Conservation (phyloP, 129 eudicot species). For the Scalesia atractyloides region DNA sequence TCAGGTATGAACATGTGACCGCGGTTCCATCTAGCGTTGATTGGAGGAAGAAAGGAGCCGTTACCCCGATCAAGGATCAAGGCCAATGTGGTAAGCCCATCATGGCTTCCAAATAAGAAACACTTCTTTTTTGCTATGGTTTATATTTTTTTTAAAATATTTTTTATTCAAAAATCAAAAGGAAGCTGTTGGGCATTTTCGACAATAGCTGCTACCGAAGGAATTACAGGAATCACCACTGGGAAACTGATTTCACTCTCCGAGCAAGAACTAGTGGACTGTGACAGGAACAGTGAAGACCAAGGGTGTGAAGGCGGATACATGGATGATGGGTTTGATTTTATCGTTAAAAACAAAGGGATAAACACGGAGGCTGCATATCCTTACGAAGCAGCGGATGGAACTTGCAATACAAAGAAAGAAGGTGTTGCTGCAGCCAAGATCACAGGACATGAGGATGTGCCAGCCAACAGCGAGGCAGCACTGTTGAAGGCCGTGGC, state of each 20-base stretch:
- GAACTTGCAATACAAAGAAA: neutral
- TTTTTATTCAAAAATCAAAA: slow-evolving; percentile 10
- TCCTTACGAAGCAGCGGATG: slow-evolving; percentile 61
- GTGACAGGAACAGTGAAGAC: too few species aligned
- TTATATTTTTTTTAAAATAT: neutral
- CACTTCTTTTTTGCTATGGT: neutral
- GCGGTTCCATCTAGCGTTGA: slow-evolving; percentile 17
- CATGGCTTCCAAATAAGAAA: neutral
- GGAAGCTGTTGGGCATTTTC: slow-evolving; percentile 92
- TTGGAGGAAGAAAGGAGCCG: slow-evolving; percentile 17
- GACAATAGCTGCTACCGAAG: slow-evolving; percentile 62
- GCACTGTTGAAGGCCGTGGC: slow-evolving; percentile 64
- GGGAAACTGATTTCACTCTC: slow-evolving; percentile 48
- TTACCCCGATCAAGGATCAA: slow-evolving; percentile 17
- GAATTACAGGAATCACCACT: slow-evolving; percentile 67
- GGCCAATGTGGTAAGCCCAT: slow-evolving; percentile 1
- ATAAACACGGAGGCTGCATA: slow-evolving; percentile 26
- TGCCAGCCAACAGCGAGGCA: slow-evolving; percentile 52
- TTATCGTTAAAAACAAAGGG: slow-evolving; percentile 38
- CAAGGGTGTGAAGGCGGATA: slow-evolving; percentile 42
- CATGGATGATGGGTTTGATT: slow-evolving; percentile 70
- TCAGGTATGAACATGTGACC: slow-evolving; percentile 68
- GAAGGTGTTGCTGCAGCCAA: slow-evolving; percentile 4
- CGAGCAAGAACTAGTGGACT: too few species aligned
- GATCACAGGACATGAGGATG: slow-evolving; percentile 50